Base-by-base conservation (phyloP, 2,329 filamentous ascomycete genomes). In the Xylariaceae sp. region DNA sequence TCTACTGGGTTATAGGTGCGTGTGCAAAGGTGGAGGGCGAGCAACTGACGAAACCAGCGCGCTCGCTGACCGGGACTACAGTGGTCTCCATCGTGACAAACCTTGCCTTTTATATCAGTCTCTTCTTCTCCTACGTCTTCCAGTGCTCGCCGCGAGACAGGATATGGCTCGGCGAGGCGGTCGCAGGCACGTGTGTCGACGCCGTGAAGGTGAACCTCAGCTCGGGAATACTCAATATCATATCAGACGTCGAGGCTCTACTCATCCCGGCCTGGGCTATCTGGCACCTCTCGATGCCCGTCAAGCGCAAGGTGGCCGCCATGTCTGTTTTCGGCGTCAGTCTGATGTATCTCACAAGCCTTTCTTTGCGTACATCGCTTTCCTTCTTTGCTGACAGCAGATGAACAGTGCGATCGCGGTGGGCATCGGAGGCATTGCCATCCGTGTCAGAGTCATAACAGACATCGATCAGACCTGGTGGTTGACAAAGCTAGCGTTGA, bases 1-100 rank as follows among this genome's bases (percentile, higher is more conserved):
- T 38, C 18, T 35, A 35, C 24, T 35, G 36, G 36, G 36, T 35
- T 6, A 32, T 35, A 10, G n/a, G n/a, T n/a, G n/a, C n/a, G n/a
- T n/a, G n/a, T n/a, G n/a, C n/a, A n/a, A n/a, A n/a, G n/a, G n/a
- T n/a, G n/a, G n/a, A n/a, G n/a, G n/a, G n/a, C n/a, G n/a, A n/a
- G n/a, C n/a, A n/a, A n/a, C n/a, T n/a, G n/a, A n/a, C n/a, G n/a
- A n/a, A n/a, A n/a, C n/a, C n/a, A n/a, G n/a, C n/a, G n/a, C n/a
- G n/a, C n/a, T n/a, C n/a, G n/a, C n/a, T n/a, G n/a, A n/a, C n/a
- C n/a, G n/a, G n/a, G n/a, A n/a, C n/a, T n/a, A n/a, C n/a, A n/a
- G 24, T 27, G 12, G 23, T 31, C 5, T 38, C 36, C 8, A 38
- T 38, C 23, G 36, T 15, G 9, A 19, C 19, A 8, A 38, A 38